These are phyloP conservation scores for Fusarium caatingaense DNA, from an alignment of 2,329 filamentous ascomycete species.

Conservation along the genomic window DNA sequence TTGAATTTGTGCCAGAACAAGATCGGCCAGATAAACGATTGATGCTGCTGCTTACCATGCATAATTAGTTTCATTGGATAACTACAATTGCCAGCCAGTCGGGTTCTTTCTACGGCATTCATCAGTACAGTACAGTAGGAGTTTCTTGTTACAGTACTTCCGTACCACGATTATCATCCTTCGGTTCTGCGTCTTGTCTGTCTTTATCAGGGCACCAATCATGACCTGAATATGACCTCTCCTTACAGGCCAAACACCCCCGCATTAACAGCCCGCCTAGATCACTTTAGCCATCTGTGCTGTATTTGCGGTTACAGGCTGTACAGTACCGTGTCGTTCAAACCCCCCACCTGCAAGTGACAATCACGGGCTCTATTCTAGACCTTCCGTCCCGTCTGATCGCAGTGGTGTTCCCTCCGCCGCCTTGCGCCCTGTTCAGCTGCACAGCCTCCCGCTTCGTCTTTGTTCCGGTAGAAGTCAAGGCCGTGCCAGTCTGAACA, in stretches of 20 bases:
- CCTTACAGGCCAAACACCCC: conserved; percentile 5
- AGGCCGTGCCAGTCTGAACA: background rate
- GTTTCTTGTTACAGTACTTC: background rate
- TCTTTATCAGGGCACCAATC: conserved; percentile 16
- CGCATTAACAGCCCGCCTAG: conserved; percentile 3
- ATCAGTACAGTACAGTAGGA: background rate
- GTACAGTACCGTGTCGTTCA: background rate
- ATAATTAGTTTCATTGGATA: background rate
- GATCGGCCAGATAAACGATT: background rate
- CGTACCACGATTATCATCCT: background rate
- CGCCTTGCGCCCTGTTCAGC: background rate
- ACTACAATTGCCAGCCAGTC: background rate
- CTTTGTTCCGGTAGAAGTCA: background rate
- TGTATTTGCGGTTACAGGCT: background rate
- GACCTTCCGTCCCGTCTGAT: background rate
- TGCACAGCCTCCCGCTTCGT: conserved; percentile 11
- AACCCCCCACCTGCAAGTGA: background rate
- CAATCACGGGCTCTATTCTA: background rate
- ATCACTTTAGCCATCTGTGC: conserved; percentile 2
- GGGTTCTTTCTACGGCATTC: background rate
- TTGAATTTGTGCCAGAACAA: background rate
- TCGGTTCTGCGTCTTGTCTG: background rate
- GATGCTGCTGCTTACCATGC: conserved; percentile 3
- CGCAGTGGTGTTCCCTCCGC: background rate
- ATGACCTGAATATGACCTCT: background rate